Evolutionary conservation across 1,139 yeast species (phyloP), one percentile per base, ranked within the genome.

Genomic region (Suhomyces bribrorum): DNA sequence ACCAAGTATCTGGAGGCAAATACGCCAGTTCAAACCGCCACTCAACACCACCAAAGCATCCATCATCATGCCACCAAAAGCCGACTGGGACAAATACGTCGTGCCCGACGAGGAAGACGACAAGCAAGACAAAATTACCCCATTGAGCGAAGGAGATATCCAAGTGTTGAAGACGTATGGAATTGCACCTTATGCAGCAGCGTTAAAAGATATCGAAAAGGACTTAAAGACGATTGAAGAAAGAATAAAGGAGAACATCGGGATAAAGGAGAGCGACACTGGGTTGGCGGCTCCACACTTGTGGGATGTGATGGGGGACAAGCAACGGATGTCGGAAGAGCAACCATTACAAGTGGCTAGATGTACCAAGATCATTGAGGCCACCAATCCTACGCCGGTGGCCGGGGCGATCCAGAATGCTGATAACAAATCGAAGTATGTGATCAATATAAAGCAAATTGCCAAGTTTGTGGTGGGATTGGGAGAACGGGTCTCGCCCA

Each of bases 291-390:
- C 95, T 34, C 96, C 97, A 5, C 95, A 88, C 58, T 69, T 90
- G 50, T 92, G 99, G 99, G 99, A 92, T 69, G 87, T 92, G 34
- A 81, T 83, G 75, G 97, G 97, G 15, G 99, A 92, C 64, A 86
- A 87, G 62, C 96, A 88, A 63, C 75, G 96, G 57, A 82, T 90
- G 83, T 77, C 83, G 44, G 92, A 86, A 61, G 97, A 92, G 61
- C 97, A 88, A 57, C 96, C 98, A 27, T 72, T 92, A 49, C 99
- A 92, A 64, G 99, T 94, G 37, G 98, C 99, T 14, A 78, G 99
- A 61, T 92, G 99, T 69, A 94, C 98, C 27, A 92, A 94, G 70
- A 92, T 94, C 62, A 92, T 92, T 53, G 92, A 87, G 59, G 75
- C 77, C 31, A 38, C 44, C 16, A 61, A 62, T 36, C 66, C 73